Conservation (phyloP, 768 basidiomycete species). For the Basidioascus undulatus region DNA sequence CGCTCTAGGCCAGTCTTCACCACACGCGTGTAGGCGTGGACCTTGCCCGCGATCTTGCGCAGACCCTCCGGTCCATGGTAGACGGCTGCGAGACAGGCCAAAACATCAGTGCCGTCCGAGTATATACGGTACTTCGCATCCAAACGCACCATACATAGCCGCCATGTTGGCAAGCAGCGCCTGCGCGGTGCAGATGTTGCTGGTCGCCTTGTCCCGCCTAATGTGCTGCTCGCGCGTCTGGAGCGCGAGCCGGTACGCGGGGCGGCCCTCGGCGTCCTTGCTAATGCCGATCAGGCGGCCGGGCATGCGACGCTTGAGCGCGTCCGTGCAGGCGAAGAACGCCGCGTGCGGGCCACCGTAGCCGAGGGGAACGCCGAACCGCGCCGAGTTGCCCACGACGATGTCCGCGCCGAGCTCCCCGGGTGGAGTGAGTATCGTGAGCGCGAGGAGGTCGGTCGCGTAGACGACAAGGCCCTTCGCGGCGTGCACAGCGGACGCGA, state of each 20-base stretch:
- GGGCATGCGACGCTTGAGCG: slow-evolving; percentile 94
- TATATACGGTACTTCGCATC: no score
- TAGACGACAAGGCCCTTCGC: slow-evolving; percentile 59
- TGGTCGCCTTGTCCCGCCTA: slow-evolving; percentile 90
- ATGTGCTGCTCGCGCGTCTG: slow-evolving; percentile 44
- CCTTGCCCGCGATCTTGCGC: slow-evolving; percentile 58
- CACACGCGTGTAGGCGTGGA: slow-evolving; percentile 66
- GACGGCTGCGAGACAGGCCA: no score
- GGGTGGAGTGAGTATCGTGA: slow-evolving; percentile 79
- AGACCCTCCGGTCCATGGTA: slow-evolving; percentile 85
- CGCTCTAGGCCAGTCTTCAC: slow-evolving; percentile 40
- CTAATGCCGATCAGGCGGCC: slow-evolving; percentile 81
- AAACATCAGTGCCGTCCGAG: background rate
- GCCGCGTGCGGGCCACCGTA: slow-evolving; percentile 94
- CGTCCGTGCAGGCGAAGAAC: slow-evolving; percentile 84
- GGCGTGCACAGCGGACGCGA: slow-evolving; percentile 45
- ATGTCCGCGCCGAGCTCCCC: slow-evolving; percentile 98
- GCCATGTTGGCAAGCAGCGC: slow-evolving; percentile 98
- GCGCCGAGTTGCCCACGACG: slow-evolving; percentile 78
- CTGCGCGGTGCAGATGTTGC: slow-evolving; percentile 94
- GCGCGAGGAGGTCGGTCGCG: slow-evolving; percentile 74
- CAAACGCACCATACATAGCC: slow-evolving; percentile 94
- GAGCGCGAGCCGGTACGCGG: slow-evolving; percentile 73
- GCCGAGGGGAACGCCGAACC: slow-evolving; percentile 92
- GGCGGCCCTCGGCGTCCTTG: slow-evolving; percentile 56